Base-by-base conservation (phyloP, 75 land plant species). In the Gnetum montanum region DNA sequence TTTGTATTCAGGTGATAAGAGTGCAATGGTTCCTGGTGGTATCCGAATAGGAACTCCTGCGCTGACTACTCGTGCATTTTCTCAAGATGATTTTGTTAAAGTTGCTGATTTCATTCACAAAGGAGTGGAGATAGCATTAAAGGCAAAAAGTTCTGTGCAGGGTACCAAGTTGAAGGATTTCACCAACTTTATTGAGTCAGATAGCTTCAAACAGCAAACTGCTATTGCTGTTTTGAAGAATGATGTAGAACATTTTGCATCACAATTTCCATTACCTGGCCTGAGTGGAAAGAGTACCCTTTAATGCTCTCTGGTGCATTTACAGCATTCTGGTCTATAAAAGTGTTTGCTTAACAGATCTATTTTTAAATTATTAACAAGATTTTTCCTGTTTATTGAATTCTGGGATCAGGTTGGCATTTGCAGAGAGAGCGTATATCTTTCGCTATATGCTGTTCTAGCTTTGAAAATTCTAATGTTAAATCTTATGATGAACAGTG, bases 41-140 rank as follows among this genome's bases (percentile, higher is more conserved):
- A 75, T 90, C 61, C 84, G 91, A 34, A 82, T 90, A 31, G 96
- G 96, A 8, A 66, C 96, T 11, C 92, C 96, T 30, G 96, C 96
- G 1, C 67, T 90, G 69, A 90, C 96, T 0, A 90, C 96, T 34
- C 67, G 96, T 61, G 88, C 88, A 15, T 62, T 90, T 53, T 58
- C 59, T 1, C 88, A 90, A 59, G 64, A 60, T 2, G 92, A 90
- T 18, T 90, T 83, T 45, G 43, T 59, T 33, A 68, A 67, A 25
- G 68, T 75, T 58, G 96, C 96, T 23, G 87, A 86, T 38, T 73
- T 80, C 41, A 83, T 90, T n/a, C 84, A 86, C 31, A 88, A 90
- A 55, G 96, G 91, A n/a, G 72, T 90, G 28, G 77, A 83, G 63
- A 69, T 90, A 38, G 75, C 88, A 3, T 54, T 72, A 11, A 70